Conservation (phyloP, 2,329 filamentous ascomycete genomes). For the Rhynchosporium agropyri region DNA sequence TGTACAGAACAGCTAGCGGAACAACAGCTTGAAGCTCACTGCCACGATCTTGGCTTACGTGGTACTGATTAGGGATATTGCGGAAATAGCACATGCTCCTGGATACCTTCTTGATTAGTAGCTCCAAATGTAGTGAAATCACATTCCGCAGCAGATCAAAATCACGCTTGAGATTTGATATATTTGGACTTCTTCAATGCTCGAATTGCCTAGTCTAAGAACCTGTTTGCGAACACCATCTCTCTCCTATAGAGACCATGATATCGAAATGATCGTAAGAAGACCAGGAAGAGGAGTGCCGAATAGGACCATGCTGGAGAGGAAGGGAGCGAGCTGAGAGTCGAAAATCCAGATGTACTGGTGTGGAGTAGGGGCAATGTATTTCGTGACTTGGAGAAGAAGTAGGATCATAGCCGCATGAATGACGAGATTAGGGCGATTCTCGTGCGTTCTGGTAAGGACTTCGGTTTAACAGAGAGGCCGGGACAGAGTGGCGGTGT, state of each 20-base stretch:
- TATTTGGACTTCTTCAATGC: conserved; percentile 22
- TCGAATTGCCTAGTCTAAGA: conserved; percentile 35
- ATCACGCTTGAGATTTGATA: not conserved
- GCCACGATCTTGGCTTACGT: not conserved
- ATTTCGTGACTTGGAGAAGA: conserved; percentile 42
- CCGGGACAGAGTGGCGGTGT: conserved; percentile 44
- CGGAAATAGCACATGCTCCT: not conserved
- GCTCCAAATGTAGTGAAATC: not conserved
- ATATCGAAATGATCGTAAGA: conserved; percentile 29
- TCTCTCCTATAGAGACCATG: conserved; percentile 35
- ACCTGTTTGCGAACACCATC: conserved; percentile 34
- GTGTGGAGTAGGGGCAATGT: conserved; percentile 28
- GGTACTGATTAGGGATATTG: too few relatives aligned
- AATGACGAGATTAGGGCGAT: conserved; percentile 45
- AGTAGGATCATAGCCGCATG: conserved; percentile 43
- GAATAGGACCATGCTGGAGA: conserved; percentile 31
- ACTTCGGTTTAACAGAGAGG: conserved; percentile 41
- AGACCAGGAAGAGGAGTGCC: conserved; percentile 31
- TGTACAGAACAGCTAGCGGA: not conserved
- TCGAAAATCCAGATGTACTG: conserved; percentile 27
- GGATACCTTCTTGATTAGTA: not conserved
- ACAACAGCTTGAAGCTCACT: not conserved
- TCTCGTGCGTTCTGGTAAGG: conserved; percentile 43
- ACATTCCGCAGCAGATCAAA: not conserved
- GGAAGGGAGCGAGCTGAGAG: conserved; percentile 38